Evolutionary conservation across 2,329 filamentous ascomycete species (phyloP).

Genomic region (Monosporascus ibericus): DNA sequence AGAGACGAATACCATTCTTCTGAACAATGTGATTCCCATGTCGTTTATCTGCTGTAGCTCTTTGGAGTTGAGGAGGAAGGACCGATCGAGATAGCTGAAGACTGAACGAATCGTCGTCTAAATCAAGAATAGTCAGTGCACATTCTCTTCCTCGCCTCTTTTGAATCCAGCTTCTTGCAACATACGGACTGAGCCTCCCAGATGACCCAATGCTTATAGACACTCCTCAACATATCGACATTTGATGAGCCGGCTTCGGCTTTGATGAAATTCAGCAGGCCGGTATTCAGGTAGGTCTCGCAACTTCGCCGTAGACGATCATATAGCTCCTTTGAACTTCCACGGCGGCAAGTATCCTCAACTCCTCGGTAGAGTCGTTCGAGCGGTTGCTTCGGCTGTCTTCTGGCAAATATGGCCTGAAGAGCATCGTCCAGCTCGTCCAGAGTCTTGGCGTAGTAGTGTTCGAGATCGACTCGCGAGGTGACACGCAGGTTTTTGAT

Average conservation of each 20-base stretch:
- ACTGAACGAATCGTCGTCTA: slow-evolving; percentile 69
- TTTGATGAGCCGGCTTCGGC: slow-evolving; percentile 45
- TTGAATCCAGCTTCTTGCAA: neutral
- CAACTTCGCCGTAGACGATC: slow-evolving; percentile 60
- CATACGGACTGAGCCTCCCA: slow-evolving; percentile 76
- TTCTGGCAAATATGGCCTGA: slow-evolving; percentile 57
- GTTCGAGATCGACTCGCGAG: slow-evolving; percentile 54
- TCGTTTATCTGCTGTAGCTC: slow-evolving; percentile 70
- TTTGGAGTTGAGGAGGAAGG: slow-evolving; percentile 72
- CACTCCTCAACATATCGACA: slow-evolving; percentile 55
- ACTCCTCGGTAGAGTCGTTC: slow-evolving; percentile 87
- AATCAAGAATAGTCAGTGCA: neutral
- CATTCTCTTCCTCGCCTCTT: no score
- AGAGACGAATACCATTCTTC: slow-evolving; percentile 46
- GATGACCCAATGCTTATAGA: slow-evolving; percentile 58
- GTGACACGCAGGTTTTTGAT: slow-evolving; percentile 81
- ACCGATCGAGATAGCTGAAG: slow-evolving; percentile 90
- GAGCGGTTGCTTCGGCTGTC: slow-evolving; percentile 54
- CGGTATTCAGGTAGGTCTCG: slow-evolving; percentile 58
- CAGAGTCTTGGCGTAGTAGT: slow-evolving; percentile 75
- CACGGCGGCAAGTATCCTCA: slow-evolving; percentile 83
- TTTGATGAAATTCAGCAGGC: slow-evolving; percentile 51
- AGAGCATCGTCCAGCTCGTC: slow-evolving; percentile 68
- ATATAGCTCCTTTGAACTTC: slow-evolving; percentile 63
- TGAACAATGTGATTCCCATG: slow-evolving; percentile 71